Percentiles rank a stretch among this genome's conserved stretches.
Conservation (phyloP, 208 protist genomes). For the Acanthamoeba royreba region DNA sequence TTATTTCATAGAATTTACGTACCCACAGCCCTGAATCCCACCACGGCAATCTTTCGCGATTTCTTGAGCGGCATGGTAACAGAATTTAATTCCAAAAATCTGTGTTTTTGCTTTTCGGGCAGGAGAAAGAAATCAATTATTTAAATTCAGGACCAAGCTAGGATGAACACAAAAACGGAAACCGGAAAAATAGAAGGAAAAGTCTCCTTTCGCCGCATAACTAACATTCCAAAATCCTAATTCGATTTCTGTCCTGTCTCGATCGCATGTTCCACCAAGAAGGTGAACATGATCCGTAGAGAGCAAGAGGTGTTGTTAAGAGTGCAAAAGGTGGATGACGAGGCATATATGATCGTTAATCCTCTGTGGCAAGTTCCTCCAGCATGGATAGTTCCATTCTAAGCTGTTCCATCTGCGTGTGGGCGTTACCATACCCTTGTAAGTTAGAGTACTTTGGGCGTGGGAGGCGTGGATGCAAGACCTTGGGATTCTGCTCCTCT, state of each 20-base stretch:
- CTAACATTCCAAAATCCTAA: no score
- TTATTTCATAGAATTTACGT: background rate
- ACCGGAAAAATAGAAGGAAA: no score
- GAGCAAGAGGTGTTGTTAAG: no score
- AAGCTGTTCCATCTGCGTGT: background rate
- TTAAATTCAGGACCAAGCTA: no score
- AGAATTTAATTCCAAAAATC: background rate
- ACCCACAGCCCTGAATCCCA: constrained; percentile 74
- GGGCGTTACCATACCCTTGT: background rate
- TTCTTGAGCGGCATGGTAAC: background rate
- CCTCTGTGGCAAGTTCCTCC: background rate
- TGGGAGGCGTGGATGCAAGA: background rate
- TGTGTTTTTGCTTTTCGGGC: background rate
- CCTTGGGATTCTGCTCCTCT: background rate
- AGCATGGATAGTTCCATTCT: background rate
- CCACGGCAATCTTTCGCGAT: constrained; percentile 65
- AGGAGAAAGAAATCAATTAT: background rate
- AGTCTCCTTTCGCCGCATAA: no score
- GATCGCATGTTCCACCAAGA: background rate
- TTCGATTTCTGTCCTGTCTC: background rate
- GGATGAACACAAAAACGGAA: no score
- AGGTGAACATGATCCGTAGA: background rate
- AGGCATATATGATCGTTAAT: no score
- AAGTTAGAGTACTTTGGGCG: background rate
- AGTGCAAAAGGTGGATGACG: no score